Base-by-base conservation (phyloP, 2,329 filamentous ascomycete genomes). In the Hypoxylon sp. region DNA sequence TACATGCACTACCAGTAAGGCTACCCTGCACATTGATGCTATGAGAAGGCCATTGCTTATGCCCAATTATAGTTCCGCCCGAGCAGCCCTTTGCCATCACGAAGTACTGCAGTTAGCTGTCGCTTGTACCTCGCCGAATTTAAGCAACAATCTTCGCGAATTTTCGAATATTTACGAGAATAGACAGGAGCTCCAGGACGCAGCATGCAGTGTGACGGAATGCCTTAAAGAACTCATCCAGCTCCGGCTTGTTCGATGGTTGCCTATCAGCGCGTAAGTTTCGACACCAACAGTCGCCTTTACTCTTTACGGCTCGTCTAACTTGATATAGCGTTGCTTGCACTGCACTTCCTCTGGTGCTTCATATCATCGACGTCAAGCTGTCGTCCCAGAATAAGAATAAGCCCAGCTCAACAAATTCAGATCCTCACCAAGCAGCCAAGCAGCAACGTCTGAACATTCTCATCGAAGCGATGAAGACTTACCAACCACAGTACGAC, bases 1-100 rank as follows among this genome's bases (percentile, higher is more conserved):
- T 84, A 83, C 65, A 85, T 86, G 81, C 84, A 85, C 62, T 86
- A 85, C 67, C 80, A 85, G 82, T 86, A 77, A 71, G 83, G 76
- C 1, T 37, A 48, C 6, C 7, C 60, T 15, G 3, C 37, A 3
- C 10, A n/a, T 15, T 11, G 5, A 32, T 10, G 4, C 1, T 7
- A 2, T n/a, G 8, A 44, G 7, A n/a, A 42, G 17, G 3, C 13
- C 5, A 8, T 27, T 19, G 7, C 70, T 74, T 35, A 75, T 54
- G 27, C 17, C n/a, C 3, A 35, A 58, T 3, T 11, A 48, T 64
- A 85, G 82, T 65, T 80, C 82, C 3, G 80, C 82, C 3, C 75
- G 79, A 19, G 79, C 85, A 6, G 80, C 81, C 2, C 76, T 86
- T 6, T 83, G 80, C 15, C 83, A 86, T 69, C 82, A 84, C 59